Percentiles rank a stretch among this genome's conserved stretches.
Evolutionary conservation across 1,139 yeast genomes (phyloP).

Genomic region (Hanseniaspora gamundiae): DNA sequence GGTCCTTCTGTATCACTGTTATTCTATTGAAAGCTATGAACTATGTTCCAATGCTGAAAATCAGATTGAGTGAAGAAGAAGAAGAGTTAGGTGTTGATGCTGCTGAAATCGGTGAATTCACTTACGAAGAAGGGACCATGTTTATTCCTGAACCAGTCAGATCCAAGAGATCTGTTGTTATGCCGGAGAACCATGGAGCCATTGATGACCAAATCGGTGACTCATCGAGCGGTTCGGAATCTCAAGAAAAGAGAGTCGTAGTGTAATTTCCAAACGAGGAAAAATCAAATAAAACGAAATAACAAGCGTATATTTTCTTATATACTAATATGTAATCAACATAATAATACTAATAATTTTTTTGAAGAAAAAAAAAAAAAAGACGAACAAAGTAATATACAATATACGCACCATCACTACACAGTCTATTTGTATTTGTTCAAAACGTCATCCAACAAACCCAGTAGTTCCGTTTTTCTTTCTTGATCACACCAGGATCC

Average conservation of each 20-base stretch:
- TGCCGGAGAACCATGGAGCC: constrained; percentile 19
- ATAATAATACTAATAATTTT: background rate
- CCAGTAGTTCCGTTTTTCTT: constrained; percentile 34
- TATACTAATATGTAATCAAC: background rate
- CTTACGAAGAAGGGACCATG: constrained; percentile 53
- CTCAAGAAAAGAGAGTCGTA: constrained; percentile 6
- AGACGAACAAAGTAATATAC: too few relatives aligned
- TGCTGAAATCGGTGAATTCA: constrained; percentile 79
- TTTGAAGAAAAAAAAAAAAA: too few relatives aligned
- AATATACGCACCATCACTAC: too few relatives aligned
- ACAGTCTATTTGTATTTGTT: too few relatives aligned
- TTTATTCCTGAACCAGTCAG: constrained; percentile 70
- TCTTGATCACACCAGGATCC: constrained; percentile 60
- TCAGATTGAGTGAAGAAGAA: constrained; percentile 81
- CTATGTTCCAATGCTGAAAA: constrained; percentile 67
- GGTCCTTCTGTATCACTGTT: constrained; percentile 72
- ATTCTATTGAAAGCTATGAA: constrained; percentile 63
- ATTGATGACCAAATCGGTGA: constrained; percentile 25
- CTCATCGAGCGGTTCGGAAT: constrained; percentile 7
- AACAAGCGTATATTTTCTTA: too few relatives aligned
- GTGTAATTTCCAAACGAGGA: too few relatives aligned
- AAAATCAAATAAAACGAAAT: background rate
- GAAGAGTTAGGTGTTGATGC: constrained; percentile 83
- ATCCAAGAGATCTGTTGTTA: constrained; percentile 28
- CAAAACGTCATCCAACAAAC: constrained; percentile 35